Percentiles rank a stretch among this genome's conserved stretches.
Evolutionary conservation across 306 rosid species (phyloP).

Genomic region (Sphenostylis stenocarpa): DNA sequence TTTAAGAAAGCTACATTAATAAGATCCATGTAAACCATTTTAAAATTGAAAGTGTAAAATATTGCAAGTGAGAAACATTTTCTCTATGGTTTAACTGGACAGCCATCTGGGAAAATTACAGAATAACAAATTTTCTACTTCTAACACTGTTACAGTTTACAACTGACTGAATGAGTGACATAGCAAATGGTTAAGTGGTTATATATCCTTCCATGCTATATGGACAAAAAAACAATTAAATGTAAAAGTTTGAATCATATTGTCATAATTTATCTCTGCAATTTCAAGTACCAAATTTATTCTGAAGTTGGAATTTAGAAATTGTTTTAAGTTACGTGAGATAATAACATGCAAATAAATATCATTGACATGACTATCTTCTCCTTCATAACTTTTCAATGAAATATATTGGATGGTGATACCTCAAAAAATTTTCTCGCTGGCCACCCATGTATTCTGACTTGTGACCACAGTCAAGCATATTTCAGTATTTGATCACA

Average conservation of each 20-base stretch:
- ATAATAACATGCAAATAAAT: conserved; percentile 25
- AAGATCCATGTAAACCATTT: not conserved
- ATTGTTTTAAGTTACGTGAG: not conserved
- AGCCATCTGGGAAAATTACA: not conserved
- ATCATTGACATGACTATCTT: conserved; percentile 24
- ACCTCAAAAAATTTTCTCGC: conserved; percentile 81
- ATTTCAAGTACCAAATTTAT: not conserved
- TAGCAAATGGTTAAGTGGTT: not conserved
- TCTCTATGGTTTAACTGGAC: conserved; percentile 1
- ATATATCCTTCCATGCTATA: not conserved
- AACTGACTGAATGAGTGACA: not conserved
- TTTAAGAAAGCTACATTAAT: not conserved
- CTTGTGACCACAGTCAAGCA: conserved; percentile 77
- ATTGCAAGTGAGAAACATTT: conserved; percentile 6
- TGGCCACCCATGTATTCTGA: conserved; percentile 75
- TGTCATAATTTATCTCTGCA: not conserved
- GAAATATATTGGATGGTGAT: conserved; percentile 20
- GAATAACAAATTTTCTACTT: not conserved
- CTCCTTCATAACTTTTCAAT: conserved; percentile 19
- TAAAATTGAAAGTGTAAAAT: not conserved
- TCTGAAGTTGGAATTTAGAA: not conserved
- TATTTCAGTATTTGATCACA: conserved; percentile 46
- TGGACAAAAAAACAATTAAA: not conserved
- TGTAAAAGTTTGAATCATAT: not conserved
- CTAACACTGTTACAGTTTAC: not conserved